A percentile compares a stretch with the other conserved stretches of the same genome.
phyloP scores from a whole-genome alignment of 169 alveolate species.

The Sarcocystis neurona region DNA sequence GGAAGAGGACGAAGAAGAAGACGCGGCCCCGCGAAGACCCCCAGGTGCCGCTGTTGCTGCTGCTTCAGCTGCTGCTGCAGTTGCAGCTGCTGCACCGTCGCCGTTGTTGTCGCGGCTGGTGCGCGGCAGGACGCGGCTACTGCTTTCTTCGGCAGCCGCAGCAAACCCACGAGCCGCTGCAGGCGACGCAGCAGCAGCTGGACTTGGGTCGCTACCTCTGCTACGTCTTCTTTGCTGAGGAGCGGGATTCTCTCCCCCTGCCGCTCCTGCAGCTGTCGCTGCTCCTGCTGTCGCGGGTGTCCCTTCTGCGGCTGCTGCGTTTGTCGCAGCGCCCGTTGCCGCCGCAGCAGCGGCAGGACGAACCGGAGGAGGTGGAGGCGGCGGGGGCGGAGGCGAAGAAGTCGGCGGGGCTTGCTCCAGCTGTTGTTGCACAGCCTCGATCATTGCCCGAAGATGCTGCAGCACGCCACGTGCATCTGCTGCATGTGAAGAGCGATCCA shows the following conservation, averaged over 20 bases:
- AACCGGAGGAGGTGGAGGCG: too few relatives aligned
- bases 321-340: too few relatives aligned
- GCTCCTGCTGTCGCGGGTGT: background rate
- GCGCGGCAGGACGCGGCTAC: too few relatives aligned
- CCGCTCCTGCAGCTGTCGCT: background rate
- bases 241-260: background rate
- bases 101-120: too few relatives aligned
- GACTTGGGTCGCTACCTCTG: too few relatives aligned
- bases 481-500: slow-evolving; percentile 30
- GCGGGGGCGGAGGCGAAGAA: background rate
- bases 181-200: too few relatives aligned
- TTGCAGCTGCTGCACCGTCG: too few relatives aligned
- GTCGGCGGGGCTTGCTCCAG: background rate
- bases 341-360: slow-evolving; percentile 35
- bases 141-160: too few relatives aligned
- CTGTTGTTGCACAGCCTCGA: slow-evolving; percentile 65
- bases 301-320: background rate
- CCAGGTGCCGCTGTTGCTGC: too few relatives aligned
- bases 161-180: too few relatives aligned
- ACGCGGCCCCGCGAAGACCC: too few relatives aligned
- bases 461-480: slow-evolving; percentile 71
- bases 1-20: background rate
- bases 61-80: slow-evolving; percentile 5
- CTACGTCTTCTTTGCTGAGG: too few relatives aligned
- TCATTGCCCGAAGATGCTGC: slow-evolving; percentile 69